Evolutionary conservation across 2,329 filamentous ascomycete species (phyloP), one percentile per base, ranked within the genome.

Genomic region (Pezicula carpinea): DNA sequence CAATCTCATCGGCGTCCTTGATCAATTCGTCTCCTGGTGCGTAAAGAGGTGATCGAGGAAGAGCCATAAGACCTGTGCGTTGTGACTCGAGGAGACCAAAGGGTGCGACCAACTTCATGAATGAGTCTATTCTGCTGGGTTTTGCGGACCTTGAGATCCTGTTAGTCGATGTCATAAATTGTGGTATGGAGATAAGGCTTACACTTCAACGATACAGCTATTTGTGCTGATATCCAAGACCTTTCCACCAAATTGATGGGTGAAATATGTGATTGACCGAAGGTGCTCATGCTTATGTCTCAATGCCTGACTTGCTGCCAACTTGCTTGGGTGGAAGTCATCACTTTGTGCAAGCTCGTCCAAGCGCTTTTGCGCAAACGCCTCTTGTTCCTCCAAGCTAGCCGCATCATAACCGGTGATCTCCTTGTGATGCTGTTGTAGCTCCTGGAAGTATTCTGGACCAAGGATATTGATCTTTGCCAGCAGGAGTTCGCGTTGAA

Each of bases 161-260:
- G 44, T 53, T 45, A 64, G 52, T 47, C 29, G 29, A 42, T 26
- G 39, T 14, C 18, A 51, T 42, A 40, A 36, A 38, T 46, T 43
- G 33, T 47, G 31, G 38, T 15, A 2, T 32, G 21, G 34, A 46
- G 21, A 15, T 14, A 8, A 43, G 44, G 79, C 87, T 79, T 79
- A 92, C 88, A 99, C 70, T 71, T 99, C 93, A 50, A 99, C 91
- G 67, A 97, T 97, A 71, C 93, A 97, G 73, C 95, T 97, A 71
- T 89, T 96, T 44, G 89, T 96, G 75, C 90, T 96, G 61, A 99
- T 97, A 69, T 99, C 93, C 60, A 99, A 70, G 21, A 99, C 88
- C 74, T 99, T 99, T 55, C 93, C 93, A 48, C 91, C 91, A 62
- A 99, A 99, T 64, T 99, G 93, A 72, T 99, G 93, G 15, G 92